Evolutionary conservation across 192 early-diverging fungal genomes (phyloP).

Genomic region (Coemansia javaensis): DNA sequence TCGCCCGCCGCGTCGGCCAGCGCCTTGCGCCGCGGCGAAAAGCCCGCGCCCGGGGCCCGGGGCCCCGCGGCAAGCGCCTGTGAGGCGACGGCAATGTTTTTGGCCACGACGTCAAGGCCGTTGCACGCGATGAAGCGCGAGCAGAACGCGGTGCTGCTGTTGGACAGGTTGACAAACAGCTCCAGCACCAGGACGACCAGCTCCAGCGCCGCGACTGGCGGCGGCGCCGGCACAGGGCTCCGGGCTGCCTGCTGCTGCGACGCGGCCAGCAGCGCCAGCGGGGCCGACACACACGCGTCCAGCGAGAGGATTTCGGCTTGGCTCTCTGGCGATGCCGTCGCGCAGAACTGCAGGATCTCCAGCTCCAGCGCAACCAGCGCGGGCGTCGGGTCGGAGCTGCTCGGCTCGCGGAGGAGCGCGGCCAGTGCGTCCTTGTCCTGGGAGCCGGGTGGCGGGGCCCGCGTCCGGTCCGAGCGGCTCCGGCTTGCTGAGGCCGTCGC

Average conservation of each 20-base stretch:
- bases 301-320: slow-evolving; percentile 30
- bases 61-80: slow-evolving; percentile 4
- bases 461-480: no score
- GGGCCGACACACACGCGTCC: slow-evolving; percentile 13
- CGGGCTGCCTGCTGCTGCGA: slow-evolving; percentile 21
- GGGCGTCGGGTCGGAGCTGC: slow-evolving; percentile 8
- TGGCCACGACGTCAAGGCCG: slow-evolving; percentile 31
- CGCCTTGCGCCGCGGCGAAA: slow-evolving; percentile 12
- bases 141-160: slow-evolving; percentile 36
- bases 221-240: background rate
- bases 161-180: slow-evolving; percentile 43
- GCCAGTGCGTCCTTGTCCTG: background rate
- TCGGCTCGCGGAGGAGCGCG: slow-evolving; percentile 7
- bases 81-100: slow-evolving; percentile 34
- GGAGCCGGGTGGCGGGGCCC: no score
- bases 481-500: background rate
- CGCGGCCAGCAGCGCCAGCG: slow-evolving; percentile 21
- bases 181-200: slow-evolving; percentile 27
- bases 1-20: slow-evolving; percentile 16
- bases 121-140: slow-evolving; percentile 26
- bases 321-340: slow-evolving; percentile 29
- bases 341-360: slow-evolving; percentile 41
- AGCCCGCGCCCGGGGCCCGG: background rate
- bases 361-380: slow-evolving; percentile 32
- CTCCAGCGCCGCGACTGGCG: slow-evolving; percentile 17